Evolutionary conservation across 2,329 filamentous ascomycete genomes (phyloP).

Genomic region (Sordariomycetes sp.): DNA sequence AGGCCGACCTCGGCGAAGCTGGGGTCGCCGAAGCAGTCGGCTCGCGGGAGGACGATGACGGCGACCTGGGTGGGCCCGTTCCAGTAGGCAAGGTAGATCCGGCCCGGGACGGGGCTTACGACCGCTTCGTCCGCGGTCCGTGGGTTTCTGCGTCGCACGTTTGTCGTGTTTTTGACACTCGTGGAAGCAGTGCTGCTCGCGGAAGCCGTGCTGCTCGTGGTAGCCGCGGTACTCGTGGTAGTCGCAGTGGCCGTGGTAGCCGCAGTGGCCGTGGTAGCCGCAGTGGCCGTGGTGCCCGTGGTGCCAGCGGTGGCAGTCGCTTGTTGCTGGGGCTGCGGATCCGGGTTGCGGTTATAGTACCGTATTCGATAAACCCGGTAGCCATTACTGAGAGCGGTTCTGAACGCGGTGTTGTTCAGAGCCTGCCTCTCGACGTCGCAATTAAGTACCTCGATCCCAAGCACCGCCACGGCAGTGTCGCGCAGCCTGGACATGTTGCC

Average conservation of each 20-base stretch:
- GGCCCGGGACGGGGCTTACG: neutral
- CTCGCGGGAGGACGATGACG: neutral
- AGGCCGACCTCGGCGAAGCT: neutral
- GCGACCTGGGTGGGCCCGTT: neutral
- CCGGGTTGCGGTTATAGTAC: too few relatives aligned
- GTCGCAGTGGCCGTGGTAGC: too few relatives aligned
- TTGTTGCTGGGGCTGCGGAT: too few relatives aligned
- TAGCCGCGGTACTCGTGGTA: too few relatives aligned
- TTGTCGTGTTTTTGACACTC: neutral
- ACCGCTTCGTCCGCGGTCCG: neutral
- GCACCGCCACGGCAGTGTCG: neutral
- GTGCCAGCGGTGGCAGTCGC: too few relatives aligned
- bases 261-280: too few relatives aligned
- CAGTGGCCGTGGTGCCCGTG: too few relatives aligned
- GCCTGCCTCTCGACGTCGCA: neutral
- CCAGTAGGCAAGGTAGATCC: neutral
- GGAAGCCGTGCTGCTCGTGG: neutral
- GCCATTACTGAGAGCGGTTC: neutral
- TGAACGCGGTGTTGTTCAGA: neutral
- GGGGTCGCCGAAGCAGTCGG: neutral
- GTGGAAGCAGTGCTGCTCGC: neutral
- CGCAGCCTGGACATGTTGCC: neutral
- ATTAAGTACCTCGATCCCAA: neutral
- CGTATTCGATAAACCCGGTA: too few relatives aligned
- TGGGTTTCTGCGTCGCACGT: neutral